A percentile compares a stretch with the other conserved stretches of the same genome.
Conservation (phyloP, 257 asterid species). For the Dorcoceras hygrometricum region DNA sequence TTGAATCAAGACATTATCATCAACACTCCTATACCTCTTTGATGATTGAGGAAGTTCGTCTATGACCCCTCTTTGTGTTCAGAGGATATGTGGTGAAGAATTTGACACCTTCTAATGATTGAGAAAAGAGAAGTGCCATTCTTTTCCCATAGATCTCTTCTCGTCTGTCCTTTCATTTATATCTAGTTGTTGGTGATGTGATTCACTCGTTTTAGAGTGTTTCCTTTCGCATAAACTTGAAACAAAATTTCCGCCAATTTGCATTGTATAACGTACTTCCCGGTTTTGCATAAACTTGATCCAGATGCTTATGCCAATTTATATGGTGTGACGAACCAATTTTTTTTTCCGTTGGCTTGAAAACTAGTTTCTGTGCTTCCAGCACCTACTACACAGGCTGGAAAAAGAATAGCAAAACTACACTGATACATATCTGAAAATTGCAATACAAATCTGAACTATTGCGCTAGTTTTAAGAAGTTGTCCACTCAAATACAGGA, state of each 20-base stretch:
- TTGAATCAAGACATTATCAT: not conserved
- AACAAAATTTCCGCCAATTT: not conserved
- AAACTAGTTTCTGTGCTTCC: not conserved
- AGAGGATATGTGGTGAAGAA: conserved; percentile 6
- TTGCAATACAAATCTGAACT: conserved; percentile 10
- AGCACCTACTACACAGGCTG: not conserved
- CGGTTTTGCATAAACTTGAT: not conserved
- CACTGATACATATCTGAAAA: not conserved
- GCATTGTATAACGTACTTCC: not conserved
- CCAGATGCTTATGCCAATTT: too few species aligned
- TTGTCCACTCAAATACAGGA: conserved; percentile 49
- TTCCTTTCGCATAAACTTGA: not conserved
- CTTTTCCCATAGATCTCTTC: not conserved
- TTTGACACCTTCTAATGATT: not conserved
- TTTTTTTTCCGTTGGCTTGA: too few species aligned
- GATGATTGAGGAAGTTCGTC: conserved; percentile 3
- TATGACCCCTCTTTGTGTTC: not conserved
- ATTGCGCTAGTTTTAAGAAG: conserved; percentile 5
- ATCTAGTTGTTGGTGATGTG: conserved; percentile 1
- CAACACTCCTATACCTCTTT: conserved; percentile 3
- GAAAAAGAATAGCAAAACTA: not conserved
- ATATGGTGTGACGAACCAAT: not conserved
- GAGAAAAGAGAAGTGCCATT: not conserved
- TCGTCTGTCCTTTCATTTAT: not conserved
- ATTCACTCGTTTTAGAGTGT: not conserved